Percentiles rank a stretch among this genome's conserved stretches.
Conservation (phyloP, 2,329 filamentous ascomycete species). For the Lasiodiplodia sp. region DNA sequence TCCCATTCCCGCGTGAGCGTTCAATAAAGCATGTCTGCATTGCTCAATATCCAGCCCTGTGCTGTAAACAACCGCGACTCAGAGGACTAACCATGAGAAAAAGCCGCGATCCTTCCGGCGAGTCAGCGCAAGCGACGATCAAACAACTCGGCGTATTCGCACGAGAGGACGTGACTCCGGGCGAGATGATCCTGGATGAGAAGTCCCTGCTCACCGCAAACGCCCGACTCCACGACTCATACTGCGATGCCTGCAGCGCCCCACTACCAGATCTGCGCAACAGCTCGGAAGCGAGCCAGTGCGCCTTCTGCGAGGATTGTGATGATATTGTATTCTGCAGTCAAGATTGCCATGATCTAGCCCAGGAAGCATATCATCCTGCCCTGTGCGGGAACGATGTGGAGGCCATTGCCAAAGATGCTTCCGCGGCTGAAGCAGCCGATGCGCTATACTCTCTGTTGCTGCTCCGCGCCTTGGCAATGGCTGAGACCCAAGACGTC, state of each 20-base stretch:
- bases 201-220: constrained; percentile 88
- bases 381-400: constrained; percentile 64
- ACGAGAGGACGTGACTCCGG: constrained; percentile 77
- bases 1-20: background rate
- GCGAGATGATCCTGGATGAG: constrained; percentile 80
- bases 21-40: constrained; percentile 22
- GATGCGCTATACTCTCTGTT: constrained; percentile 68
- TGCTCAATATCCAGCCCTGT: background rate
- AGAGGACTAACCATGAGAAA: background rate
- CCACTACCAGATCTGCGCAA: constrained; percentile 62
- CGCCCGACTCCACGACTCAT: constrained; percentile 82
- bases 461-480: constrained; percentile 64
- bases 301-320: constrained; percentile 62
- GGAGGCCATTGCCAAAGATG: constrained; percentile 65
- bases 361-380: constrained; percentile 64
- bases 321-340: constrained; percentile 68
- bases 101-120: constrained; percentile 47
- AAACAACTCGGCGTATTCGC: constrained; percentile 91
- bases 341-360: constrained; percentile 62
- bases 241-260: constrained; percentile 88
- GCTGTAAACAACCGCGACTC: constrained; percentile 2
- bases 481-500: constrained; percentile 65
- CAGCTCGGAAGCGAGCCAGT: constrained; percentile 32
- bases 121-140: constrained; percentile 64
- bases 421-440: constrained; percentile 63